Conservation (phyloP, 768 basidiomycete genomes). For the Auricularia heimuer region DNA sequence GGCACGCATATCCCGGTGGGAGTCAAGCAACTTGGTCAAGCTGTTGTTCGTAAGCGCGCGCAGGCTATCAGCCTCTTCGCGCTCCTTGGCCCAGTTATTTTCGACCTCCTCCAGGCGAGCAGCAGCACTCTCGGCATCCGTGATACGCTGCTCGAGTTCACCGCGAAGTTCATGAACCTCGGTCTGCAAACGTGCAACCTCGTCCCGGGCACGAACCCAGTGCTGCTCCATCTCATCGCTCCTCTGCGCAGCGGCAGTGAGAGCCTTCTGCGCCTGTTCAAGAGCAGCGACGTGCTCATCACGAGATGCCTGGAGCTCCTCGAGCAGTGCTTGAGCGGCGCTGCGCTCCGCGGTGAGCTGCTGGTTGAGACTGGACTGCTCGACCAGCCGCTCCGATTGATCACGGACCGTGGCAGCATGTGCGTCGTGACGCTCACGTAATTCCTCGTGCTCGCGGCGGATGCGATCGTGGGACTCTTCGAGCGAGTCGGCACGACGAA, state of each 20-base stretch:
- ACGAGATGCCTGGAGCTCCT: constrained; percentile 56
- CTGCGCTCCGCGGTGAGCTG: constrained; percentile 73
- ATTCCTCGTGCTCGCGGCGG: constrained; percentile 52
- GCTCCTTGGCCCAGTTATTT: constrained; percentile 83
- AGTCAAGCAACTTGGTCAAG: constrained; percentile 78
- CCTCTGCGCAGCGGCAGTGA: constrained; percentile 65
- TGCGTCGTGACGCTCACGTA: constrained; percentile 52
- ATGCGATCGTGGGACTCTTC: constrained; percentile 59
- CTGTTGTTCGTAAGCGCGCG: constrained; percentile 77
- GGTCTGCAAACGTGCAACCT: constrained; percentile 57
- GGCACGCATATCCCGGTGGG: constrained; percentile 73
- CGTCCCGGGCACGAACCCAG: constrained; percentile 59
- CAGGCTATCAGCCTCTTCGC: constrained; percentile 88
- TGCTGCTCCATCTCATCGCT: constrained; percentile 71
- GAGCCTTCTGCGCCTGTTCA: constrained; percentile 72
- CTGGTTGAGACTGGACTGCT: constrained; percentile 63
- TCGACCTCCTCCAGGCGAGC: constrained; percentile 68
- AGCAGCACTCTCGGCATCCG: constrained; percentile 64
- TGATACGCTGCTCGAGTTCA: constrained; percentile 66
- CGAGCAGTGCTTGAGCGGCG: constrained; percentile 53
- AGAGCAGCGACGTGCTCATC: constrained; percentile 83
- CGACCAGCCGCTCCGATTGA: constrained; percentile 61
- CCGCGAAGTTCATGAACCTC: constrained; percentile 72
- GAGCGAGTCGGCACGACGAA: constrained; percentile 62
- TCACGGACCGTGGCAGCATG: constrained; percentile 64